Base-by-base conservation (phyloP, 1,284 basidiomycete genomes). In the Leccinum griseonigrum region DNA sequence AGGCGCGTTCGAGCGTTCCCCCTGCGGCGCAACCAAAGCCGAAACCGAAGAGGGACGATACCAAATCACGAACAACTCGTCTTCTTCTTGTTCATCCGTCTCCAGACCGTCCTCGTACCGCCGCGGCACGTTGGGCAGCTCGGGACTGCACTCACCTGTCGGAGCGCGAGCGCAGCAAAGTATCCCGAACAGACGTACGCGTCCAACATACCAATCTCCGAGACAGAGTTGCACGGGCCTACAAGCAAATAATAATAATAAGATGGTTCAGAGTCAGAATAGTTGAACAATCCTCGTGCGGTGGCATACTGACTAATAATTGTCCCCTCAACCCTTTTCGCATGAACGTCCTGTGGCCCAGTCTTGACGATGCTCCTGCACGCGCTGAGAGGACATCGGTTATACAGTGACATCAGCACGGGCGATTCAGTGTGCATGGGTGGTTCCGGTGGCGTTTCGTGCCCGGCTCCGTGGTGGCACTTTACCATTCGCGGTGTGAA, bases 61-160 rank as follows among this genome's bases (percentile, higher is more conserved):
- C 83, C 84, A 90, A 9, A 93, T 73, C 72, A 90, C 82, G 65
- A 92, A 91, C 10, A 92, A 68, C 64, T 82, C 85, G 71, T 93
- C 92, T 69, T 91, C 90, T 60, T 91, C 89, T 26, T 79, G 76
- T 66, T 94, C 91, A 66, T 90, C 83, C 9, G 86, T 84, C 74
- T 94, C 91, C 14, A 94, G 78, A 1, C 91, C 92, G 66, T 94
- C 91, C 58, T 84, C 79, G 70, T 92, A 94, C 54, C 88, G 83
- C n/a, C 88, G 83, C 2, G 90, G 83, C 28, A 82, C 74, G 7
- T 78, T 75, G 2, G 78, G 75, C 13, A 75, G 76, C 65, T 84
- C 81, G 1, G 86, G 82, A 57, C 78, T 77, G 71, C 85, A 88
- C 71, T 90, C 83, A 32, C 83, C 55, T 76, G 73, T 3, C 86